Conservation (phyloP, 1,284 basidiomycete species). For the Tilletia setariae region DNA sequence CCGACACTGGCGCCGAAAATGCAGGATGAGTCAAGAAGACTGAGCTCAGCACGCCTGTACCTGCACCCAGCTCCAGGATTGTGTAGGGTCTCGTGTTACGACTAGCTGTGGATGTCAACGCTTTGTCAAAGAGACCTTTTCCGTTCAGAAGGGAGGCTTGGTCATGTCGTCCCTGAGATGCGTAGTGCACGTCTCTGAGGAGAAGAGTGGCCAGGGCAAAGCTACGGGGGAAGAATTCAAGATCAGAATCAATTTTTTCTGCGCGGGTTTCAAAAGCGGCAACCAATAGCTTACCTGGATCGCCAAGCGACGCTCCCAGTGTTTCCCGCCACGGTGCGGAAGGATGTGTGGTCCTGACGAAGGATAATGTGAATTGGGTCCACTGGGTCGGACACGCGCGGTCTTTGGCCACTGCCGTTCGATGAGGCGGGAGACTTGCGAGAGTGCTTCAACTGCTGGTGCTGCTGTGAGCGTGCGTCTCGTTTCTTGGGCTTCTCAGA, state of each 20-base stretch:
- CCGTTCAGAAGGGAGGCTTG: too few relatives aligned
- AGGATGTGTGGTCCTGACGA: slow-evolving; percentile 9
- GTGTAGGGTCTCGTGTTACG: background rate
- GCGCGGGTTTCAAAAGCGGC: background rate
- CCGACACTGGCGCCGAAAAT: background rate
- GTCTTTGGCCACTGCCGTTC: background rate
- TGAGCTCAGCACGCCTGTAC: slow-evolving; percentile 45
- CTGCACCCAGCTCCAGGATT: slow-evolving; percentile 47
- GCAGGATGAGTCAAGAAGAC: slow-evolving; percentile 22
- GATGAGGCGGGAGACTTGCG: background rate
- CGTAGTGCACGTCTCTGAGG: background rate
- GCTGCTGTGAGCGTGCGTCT: background rate
- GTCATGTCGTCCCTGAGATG: background rate
- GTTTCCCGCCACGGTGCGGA: slow-evolving; percentile 8
- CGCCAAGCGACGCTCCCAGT: slow-evolving; percentile 13
- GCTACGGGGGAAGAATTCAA: background rate
- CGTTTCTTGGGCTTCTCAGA: background rate
- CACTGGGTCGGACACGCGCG: background rate
- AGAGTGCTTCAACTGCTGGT: background rate
- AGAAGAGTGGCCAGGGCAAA: slow-evolving; percentile 3
- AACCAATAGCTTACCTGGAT: background rate
- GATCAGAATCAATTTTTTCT: background rate
- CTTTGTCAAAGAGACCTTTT: too few relatives aligned
- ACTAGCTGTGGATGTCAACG: too few relatives aligned
- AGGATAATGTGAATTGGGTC: background rate